Evolutionary conservation across 192 early-diverging fungal species (phyloP), one percentile per base, ranked within the genome.

Genomic region (Mycoemilia scoparia): DNA sequence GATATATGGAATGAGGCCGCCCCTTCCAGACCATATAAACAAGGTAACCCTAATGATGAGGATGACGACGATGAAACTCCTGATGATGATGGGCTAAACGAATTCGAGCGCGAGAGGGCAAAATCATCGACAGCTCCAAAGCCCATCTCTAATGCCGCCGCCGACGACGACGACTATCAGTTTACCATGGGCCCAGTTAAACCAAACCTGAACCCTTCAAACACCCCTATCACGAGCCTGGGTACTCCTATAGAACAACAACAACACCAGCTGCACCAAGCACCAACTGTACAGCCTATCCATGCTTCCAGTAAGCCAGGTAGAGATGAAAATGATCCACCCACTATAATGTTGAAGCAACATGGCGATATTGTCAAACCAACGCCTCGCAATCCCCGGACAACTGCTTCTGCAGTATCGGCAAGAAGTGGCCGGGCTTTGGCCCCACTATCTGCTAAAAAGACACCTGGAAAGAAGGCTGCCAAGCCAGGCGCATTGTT

Each of bases 131-230:
- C 39, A 21, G 33, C 13, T 22, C 30, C 21, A 28, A 21, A 1
- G 23, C n/a, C 7, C 13, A 3, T 8, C 20, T 36, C 9, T 14
- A 18, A 0, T 26, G 22, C 11, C 12, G 32, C 16, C 24, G 15
- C 31, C 5, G 32, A 29, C 6, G 51, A 50, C 35, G 57, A 60
- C 39, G 57, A 60, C 18, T 60, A 60, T 29, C 57, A 60, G 57
- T 60, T 60, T 13, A 60, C 57, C 4, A 60, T 60, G 57, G 57
- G 57, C 11, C 57, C 57, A 0, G 57, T 60, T 4, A 45, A 46
- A 3, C 57, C 57, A 11, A 41, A 54, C 15, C 43, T 60, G 1
- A 38, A 54, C n/a, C 57, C 57, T 2, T 34, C 32, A 15, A 44
- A 22, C 1, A 19, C 37, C 23, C 16, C 29, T 5, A 12, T 20